Evolutionary conservation across 805 yeast genomes (phyloP), one percentile per base, ranked within the genome.

Genomic region (Saccharomycopsis vini): DNA sequence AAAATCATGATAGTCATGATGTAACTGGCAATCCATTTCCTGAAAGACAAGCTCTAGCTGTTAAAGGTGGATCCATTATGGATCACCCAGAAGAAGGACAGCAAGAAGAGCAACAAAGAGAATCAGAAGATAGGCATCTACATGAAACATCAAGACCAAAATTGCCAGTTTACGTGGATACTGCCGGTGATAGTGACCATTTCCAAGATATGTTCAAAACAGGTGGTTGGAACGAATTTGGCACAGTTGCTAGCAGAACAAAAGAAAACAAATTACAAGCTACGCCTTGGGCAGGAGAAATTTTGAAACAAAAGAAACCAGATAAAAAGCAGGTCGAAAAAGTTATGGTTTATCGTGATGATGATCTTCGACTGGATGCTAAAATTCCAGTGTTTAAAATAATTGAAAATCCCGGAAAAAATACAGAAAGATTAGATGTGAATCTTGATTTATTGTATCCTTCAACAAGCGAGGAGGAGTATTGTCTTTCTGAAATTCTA

Each of bases 211-310:
- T 10, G 3, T 3, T 46, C 5, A 53, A 38, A 20, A 47, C 53
- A 4, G 61, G 62, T 4, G 67, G 66, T 1, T 65, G 79, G 73
- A 71, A 68, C 37, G 61, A 63, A 26, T 56, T 78, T 20, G 85
- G 77, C 5, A 52, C 78, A 0, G 59, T 74, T 1, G 63, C 62
- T 7, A 58, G 64, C 13, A 59, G 84, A 42, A 66, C 68, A 37
- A 84, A 84, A 57, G 95, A 86, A 56, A 86, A 86, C 55, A 61
- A 58, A 5, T 34, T 73, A 18, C 62, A 64, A 2, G 68, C 87
- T 1, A 65, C 62, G 6, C 71, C 79, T 0, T 79, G 90, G 83
- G 64, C 62, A 12, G 88, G 90, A 0, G 81, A 82, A 52, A 65
- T 62, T 2, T 41, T 79, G n/a, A 56, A 61, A 19, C 81, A 77